Evolutionary conservation across 2,329 filamentous ascomycete genomes (phyloP).

Genomic region (Byssochlamys sp.): DNA sequence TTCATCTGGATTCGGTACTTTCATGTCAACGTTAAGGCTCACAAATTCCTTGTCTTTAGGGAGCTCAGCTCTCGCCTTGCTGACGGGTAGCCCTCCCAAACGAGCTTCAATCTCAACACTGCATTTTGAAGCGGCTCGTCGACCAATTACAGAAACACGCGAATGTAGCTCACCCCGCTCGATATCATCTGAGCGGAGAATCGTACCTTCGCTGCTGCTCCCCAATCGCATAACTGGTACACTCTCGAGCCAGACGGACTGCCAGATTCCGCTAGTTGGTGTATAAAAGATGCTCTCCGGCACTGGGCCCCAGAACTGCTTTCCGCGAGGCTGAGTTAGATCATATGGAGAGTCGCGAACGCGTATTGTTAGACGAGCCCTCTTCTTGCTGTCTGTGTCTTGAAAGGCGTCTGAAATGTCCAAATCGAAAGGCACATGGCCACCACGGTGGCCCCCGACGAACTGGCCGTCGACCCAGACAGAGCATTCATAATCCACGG

Average conservation of each 20-base stretch:
- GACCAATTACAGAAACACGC: constrained; percentile 38
- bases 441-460: constrained; percentile 47
- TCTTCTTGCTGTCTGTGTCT: constrained; percentile 4
- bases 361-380: constrained; percentile 44
- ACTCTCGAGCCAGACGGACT: constrained; percentile 61
- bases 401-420: constrained; percentile 42
- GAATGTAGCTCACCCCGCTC: constrained; percentile 44
- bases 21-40: constrained; percentile 41
- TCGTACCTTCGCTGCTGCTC: constrained; percentile 50
- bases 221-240: constrained; percentile 42
- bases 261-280: constrained; percentile 65
- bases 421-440: constrained; percentile 53
- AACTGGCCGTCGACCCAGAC: constrained; percentile 49
- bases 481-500: constrained; percentile 42
- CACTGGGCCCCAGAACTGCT: constrained; percentile 53
- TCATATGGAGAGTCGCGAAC: constrained; percentile 57
- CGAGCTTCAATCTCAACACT: constrained; percentile 46
- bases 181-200: constrained; percentile 49
- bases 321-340: constrained; percentile 55
- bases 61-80: constrained; percentile 36
- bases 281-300: constrained; percentile 57
- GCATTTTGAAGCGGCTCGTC: constrained; percentile 26
- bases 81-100: constrained; percentile 42
- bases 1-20: constrained; percentile 29
- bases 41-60: constrained; percentile 43